A percentile compares a stretch with the other conserved stretches of the same genome.
Evolutionary conservation across 2,329 filamentous ascomycete genomes (phyloP).

Genomic region (Fusarium citri): DNA sequence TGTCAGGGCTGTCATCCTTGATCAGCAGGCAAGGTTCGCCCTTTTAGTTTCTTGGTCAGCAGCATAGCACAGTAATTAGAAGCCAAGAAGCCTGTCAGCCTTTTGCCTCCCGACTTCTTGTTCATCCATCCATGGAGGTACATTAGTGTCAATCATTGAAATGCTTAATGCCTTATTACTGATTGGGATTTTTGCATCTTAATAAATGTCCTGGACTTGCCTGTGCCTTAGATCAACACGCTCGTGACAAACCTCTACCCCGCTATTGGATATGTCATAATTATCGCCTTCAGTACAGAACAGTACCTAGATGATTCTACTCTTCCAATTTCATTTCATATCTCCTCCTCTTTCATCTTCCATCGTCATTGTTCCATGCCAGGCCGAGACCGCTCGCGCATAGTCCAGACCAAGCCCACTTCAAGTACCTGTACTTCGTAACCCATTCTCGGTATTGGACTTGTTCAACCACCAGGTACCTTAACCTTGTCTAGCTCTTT

Average conservation of each 20-base stretch:
- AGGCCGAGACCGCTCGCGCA: constrained; percentile 31
- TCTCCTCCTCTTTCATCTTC: constrained; percentile 8
- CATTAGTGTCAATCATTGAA: background rate
- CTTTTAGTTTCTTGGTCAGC: constrained; percentile 28
- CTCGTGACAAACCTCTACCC: constrained; percentile 32
- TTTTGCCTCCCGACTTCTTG: background rate
- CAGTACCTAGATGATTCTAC: background rate
- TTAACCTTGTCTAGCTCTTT: constrained; percentile 30
- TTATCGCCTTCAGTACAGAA: background rate
- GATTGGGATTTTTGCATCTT: background rate
- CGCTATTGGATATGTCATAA: constrained; percentile 34
- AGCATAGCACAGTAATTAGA: constrained; percentile 1
- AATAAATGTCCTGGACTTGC: background rate
- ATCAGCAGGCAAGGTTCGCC: constrained; percentile 31
- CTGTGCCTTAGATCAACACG: constrained; percentile 12
- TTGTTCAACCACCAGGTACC: constrained; percentile 10
- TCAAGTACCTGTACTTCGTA: constrained; percentile 33
- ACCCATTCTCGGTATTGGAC: constrained; percentile 25
- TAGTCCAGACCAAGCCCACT: constrained; percentile 25
- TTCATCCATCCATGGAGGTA: background rate
- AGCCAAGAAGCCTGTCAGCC: background rate
- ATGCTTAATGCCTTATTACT: background rate
- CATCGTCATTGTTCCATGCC: constrained; percentile 27
- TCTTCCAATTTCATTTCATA: background rate
- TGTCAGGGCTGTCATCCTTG: constrained; percentile 30